Conservation (phyloP, 148 eudicot species). For the Agrostemma githago region DNA sequence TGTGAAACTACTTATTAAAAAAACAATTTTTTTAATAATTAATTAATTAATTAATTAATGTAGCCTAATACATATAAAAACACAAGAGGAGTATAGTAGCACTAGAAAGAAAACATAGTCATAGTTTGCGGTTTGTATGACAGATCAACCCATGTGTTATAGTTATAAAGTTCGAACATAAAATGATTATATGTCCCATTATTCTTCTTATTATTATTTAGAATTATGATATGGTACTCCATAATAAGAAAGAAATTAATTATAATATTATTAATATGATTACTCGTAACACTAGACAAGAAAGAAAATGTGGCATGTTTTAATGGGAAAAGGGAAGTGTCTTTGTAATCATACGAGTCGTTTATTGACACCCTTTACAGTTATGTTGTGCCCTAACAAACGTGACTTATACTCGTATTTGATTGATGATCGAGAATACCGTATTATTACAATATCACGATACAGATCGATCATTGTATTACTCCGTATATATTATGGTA, state of each 20-base stretch:
- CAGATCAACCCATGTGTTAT: slow-evolving; percentile 12
- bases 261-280: background rate
- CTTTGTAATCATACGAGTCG: slow-evolving; percentile 11
- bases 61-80: too few relatives aligned
- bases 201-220: background rate
- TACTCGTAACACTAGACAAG: background rate
- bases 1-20: too few relatives aligned
- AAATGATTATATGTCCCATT: slow-evolving; percentile 4
- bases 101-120: background rate
- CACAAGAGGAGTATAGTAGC: too few relatives aligned
- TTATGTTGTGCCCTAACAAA: background rate
- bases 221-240: background rate
- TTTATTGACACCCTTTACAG: slow-evolving; percentile 11
- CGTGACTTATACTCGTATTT: background rate
- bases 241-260: background rate
- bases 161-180: slow-evolving; percentile 4
- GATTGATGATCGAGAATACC: background rate
- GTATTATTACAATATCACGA: too few relatives aligned
- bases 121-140: background rate
- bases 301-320: slow-evolving; percentile 7
- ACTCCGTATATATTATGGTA: too few relatives aligned
- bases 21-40: too few relatives aligned
- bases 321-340: background rate
- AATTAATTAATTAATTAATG: too few relatives aligned
- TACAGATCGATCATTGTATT: too few relatives aligned